phyloP scores from a whole-genome alignment of 768 basidiomycete species.

The Saitozyma podzolica region DNA sequence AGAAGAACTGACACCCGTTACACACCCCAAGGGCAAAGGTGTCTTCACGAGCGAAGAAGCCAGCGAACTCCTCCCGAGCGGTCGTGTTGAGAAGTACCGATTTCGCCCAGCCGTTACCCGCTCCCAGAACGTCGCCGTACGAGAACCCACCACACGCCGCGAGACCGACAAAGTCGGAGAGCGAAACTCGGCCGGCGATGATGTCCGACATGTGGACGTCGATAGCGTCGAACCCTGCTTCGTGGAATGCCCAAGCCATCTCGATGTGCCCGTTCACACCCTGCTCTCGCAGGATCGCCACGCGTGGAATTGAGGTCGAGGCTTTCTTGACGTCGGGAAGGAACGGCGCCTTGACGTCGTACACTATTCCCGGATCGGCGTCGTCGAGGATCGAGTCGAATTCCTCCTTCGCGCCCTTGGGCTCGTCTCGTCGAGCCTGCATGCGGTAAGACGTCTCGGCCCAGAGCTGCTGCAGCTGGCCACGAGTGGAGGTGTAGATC shows the following conservation, averaged over 20 bases:
- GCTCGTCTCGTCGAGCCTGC: constrained; percentile 85
- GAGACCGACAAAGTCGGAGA: constrained; percentile 76
- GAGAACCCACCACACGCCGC: constrained; percentile 99
- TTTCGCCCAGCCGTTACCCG: constrained; percentile 96
- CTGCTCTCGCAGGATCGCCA: constrained; percentile 95
- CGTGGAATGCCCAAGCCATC: constrained; percentile 97
- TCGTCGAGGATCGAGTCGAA: constrained; percentile 70
- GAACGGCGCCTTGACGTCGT: constrained; percentile 61
- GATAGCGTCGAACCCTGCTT: constrained; percentile 88
- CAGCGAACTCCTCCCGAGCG: constrained; percentile 72
- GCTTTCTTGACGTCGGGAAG: constrained; percentile 38
- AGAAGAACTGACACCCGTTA: constrained; percentile 98
- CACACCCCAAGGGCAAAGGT: constrained; percentile 93
- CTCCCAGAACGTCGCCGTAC: constrained; percentile 95
- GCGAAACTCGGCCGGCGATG: constrained; percentile 65
- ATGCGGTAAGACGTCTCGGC: constrained; percentile 91
- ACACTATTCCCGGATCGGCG: constrained; percentile 66
- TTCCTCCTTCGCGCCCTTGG: constrained; percentile 74
- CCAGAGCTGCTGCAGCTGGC: constrained; percentile 79
- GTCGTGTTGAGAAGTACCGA: constrained; percentile 81
- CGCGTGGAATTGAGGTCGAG: constrained; percentile 66
- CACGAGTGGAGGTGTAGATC: constrained; percentile 69
- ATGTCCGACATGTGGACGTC: constrained; percentile 99
- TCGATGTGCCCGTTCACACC: constrained; percentile 97
- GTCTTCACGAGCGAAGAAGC: constrained; percentile 76